These are phyloP conservation scores for Ricinus communis DNA, from an alignment of 345 rosid genomes.

Conservation along the genomic window DNA sequence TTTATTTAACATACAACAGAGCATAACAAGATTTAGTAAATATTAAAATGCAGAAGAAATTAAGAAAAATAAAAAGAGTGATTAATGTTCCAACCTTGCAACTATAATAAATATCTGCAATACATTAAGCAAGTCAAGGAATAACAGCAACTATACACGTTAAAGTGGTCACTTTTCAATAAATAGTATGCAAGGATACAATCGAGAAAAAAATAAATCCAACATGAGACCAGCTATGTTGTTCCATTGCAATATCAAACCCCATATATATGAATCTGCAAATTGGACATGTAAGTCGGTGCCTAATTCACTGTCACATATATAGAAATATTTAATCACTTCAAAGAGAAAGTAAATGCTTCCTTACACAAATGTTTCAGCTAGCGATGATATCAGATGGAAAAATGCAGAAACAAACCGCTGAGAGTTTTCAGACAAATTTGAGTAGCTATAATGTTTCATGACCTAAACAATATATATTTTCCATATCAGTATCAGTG, in stretches of 20 bases:
- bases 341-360: constrained; percentile 7
- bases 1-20: constrained; percentile 16
- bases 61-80: not conserved
- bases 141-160: constrained; percentile 26
- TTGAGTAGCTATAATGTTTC: constrained; percentile 93
- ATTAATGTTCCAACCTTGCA: constrained; percentile 53
- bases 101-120: constrained; percentile 76
- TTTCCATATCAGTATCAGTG: constrained; percentile 8
- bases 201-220: constrained; percentile 95
- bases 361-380: constrained; percentile 90
- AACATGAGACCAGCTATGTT: constrained; percentile 96
- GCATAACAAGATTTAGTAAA: not conserved
- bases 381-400: constrained; percentile 92
- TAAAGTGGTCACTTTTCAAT: not conserved
- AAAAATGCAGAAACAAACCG: constrained; percentile 89
- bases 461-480: constrained; percentile 53
- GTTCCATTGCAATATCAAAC: constrained; percentile 96
- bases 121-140: constrained; percentile 47
- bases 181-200: constrained; percentile 64
- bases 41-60: constrained; percentile 3
- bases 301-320: constrained; percentile 8
- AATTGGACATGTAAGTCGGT: constrained; percentile 26
- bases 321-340: constrained; percentile 13
- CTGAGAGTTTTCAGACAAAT: constrained; percentile 92
- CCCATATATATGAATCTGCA: constrained; percentile 99